Conservation (phyloP, 192 early-diverging fungal species). For the Backusella liffmaniae region DNA sequence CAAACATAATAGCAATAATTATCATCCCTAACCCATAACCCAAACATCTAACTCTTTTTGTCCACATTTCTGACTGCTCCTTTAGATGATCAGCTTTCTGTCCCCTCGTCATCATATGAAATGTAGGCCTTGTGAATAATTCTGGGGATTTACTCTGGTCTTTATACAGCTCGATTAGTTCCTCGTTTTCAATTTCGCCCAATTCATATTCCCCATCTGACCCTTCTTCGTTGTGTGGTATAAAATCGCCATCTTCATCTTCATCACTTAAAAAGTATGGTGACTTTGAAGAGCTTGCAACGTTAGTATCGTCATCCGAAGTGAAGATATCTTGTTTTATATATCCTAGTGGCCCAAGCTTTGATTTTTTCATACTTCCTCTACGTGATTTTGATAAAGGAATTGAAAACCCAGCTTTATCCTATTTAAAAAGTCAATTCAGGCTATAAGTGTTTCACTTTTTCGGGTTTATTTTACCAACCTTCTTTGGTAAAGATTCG, state of each 20-base stretch:
- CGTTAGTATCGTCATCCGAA: neutral
- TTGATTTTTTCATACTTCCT: neutral
- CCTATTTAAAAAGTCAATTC: neutral
- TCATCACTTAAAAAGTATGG: neutral
- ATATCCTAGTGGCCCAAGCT: neutral
- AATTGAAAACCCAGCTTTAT: constrained; percentile 4
- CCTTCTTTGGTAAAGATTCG: neutral
- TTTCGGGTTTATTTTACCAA: too few species aligned
- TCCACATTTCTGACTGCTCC: neutral
- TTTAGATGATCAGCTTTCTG: neutral
- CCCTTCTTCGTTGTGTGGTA: neutral
- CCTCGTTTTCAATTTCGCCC: neutral
- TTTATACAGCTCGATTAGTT: neutral
- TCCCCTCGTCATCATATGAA: neutral
- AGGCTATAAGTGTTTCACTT: neutral
- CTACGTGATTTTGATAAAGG: neutral
- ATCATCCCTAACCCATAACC: neutral
- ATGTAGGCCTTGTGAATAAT: neutral
- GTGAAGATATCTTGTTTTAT: neutral
- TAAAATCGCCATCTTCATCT: neutral
- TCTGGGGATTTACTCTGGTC: neutral
- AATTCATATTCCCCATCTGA: neutral
- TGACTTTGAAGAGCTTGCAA: neutral
- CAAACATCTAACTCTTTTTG: neutral
- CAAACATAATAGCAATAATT: neutral